phyloP scores from a whole-genome alignment of 257 asterid genomes.

The Anisodus tanguticus region DNA sequence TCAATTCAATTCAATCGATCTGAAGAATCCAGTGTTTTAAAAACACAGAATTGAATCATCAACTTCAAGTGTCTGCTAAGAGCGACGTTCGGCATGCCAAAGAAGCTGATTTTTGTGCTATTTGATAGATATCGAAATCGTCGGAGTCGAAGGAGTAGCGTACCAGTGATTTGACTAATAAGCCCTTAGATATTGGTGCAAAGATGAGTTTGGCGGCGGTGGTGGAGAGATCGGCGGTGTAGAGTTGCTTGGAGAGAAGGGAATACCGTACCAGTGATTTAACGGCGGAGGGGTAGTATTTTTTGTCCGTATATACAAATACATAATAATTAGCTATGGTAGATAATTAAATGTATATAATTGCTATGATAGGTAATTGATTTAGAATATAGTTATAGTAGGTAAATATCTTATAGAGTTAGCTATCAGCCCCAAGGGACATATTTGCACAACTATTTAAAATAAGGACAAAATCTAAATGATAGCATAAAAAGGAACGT shows the following conservation, averaged over 20 bases:
- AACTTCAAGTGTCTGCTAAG: not conserved
- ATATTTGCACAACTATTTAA: too few species aligned
- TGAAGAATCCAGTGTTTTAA: not conserved
- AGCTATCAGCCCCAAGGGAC: too few species aligned
- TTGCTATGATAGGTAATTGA: too few species aligned
- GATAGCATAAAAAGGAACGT: not conserved
- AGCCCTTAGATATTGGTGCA: not conserved
- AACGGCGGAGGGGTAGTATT: too few species aligned
- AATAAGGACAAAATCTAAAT: not conserved
- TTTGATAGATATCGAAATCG: conserved; percentile 16
- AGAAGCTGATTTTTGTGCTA: not conserved
- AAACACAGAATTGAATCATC: not conserved
- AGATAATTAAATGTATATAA: too few species aligned
- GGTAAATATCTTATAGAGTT: too few species aligned
- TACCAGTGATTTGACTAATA: not conserved
- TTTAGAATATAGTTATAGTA: too few species aligned
- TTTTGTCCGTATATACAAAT: too few species aligned
- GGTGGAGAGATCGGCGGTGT: not conserved
- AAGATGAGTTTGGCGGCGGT: not conserved
- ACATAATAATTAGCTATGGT: too few species aligned
- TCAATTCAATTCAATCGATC: conserved; percentile 23
- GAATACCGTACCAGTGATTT: too few species aligned
- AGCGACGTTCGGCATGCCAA: not conserved
- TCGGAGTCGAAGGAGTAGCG: conserved; percentile 15
- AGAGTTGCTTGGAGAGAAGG: too few species aligned